phyloP scores from a whole-genome alignment of 305 asterid genomes.

The Ilex paraguariensis region DNA sequence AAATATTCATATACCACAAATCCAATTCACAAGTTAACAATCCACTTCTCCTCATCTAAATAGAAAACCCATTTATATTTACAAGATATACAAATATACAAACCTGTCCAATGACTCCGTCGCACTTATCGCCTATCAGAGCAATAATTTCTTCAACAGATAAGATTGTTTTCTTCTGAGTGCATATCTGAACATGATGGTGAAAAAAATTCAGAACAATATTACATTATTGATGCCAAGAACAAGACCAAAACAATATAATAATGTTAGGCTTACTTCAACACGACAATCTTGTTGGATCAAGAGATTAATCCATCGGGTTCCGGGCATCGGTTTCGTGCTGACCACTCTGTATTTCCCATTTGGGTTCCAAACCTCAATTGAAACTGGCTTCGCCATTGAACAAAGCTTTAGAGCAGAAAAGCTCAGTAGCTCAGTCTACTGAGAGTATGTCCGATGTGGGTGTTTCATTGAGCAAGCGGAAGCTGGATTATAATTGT shows the following conservation, averaged over 20 bases:
- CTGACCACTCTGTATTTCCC: constrained; percentile 90
- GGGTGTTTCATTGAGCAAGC: too few relatives aligned
- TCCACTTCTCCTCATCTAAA: too few relatives aligned
- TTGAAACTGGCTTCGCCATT: constrained; percentile 76
- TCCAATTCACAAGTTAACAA: neutral
- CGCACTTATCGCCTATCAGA: constrained; percentile 75
- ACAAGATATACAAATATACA: neutral
- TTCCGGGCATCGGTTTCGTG: constrained; percentile 96
- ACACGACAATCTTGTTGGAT: constrained; percentile 85
- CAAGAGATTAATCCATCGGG: constrained; percentile 85
- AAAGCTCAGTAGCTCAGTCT: too few relatives aligned
- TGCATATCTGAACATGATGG: constrained; percentile 31
- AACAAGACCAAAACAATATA: too few relatives aligned
- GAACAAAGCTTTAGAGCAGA: neutral
- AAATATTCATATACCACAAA: neutral
- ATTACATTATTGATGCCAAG: too few relatives aligned
- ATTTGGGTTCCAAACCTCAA: constrained; percentile 87
- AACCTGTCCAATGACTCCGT: constrained; percentile 98
- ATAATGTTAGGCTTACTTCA: constrained; percentile 42
- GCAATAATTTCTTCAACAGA: constrained; percentile 86
- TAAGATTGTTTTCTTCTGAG: constrained; percentile 76
- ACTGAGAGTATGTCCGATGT: too few relatives aligned
- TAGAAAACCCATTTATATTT: too few relatives aligned
- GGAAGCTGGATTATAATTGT: too few relatives aligned
- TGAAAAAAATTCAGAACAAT: too few relatives aligned